A percentile compares a stretch with the other conserved stretches of the same genome.
These are phyloP conservation scores for Boletus rufocinnamomeus DNA, from an alignment of 768 basidiomycete species.

Conservation along the genomic window DNA sequence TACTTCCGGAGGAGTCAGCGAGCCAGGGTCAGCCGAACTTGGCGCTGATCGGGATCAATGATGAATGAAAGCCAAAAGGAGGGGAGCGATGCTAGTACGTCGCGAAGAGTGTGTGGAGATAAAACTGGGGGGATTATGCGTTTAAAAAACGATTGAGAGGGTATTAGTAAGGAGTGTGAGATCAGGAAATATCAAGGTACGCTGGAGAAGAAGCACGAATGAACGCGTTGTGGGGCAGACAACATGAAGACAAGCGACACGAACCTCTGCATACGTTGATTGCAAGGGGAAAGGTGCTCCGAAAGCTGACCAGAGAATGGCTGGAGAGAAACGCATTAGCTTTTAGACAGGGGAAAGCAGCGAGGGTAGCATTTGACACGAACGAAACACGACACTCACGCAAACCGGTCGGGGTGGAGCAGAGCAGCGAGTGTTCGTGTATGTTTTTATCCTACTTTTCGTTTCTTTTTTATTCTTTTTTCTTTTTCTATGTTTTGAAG, in stretches of 20 bases:
- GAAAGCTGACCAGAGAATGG: conserved; percentile 4
- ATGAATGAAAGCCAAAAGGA: background rate
- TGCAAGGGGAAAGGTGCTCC: background rate
- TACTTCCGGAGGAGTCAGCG: conserved; percentile 6
- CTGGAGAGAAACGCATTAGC: background rate
- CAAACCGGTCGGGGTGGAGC: background rate
- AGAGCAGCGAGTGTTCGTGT: background rate
- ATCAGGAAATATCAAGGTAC: conserved; percentile 3
- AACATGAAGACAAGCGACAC: background rate
- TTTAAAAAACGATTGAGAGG: conserved; percentile 8
- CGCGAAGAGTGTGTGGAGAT: background rate
- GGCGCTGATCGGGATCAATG: conserved; percentile 20
- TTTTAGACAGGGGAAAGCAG: too few relatives aligned
- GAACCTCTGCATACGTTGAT: conserved; percentile 23
- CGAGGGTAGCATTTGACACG: too few relatives aligned
- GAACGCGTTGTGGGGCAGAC: background rate
- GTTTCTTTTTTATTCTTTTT: background rate
- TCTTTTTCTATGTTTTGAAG: background rate
- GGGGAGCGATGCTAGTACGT: background rate
- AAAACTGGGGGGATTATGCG: background rate
- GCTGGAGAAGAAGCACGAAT: conserved; percentile 5
- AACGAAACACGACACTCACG: background rate
- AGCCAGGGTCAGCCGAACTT: conserved; percentile 2
- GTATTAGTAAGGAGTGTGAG: conserved; percentile 17
- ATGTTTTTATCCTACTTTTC: background rate